Conservation (phyloP, 2,329 filamentous ascomycete species). For the Neopestalotiopsis clavispora region DNA sequence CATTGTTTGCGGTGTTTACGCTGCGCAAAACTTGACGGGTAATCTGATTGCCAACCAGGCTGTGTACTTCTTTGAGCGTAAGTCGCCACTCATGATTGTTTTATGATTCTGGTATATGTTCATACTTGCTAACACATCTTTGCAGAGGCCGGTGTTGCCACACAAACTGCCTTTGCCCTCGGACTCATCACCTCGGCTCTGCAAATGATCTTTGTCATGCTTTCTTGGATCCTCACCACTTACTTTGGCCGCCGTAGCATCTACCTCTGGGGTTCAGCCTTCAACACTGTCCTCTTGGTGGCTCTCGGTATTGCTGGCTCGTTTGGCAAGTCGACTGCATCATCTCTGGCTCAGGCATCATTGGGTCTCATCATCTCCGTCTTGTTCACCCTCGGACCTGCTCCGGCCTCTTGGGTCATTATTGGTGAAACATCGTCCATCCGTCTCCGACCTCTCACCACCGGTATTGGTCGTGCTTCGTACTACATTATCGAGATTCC, state of each 20-base stretch:
- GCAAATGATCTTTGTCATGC: slow-evolving; percentile 67
- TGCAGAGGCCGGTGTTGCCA: slow-evolving; percentile 62
- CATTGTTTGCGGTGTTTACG: slow-evolving; percentile 64
- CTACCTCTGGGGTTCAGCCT: slow-evolving; percentile 54
- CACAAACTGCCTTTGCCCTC: slow-evolving; percentile 35
- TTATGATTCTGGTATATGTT: slow-evolving; percentile 41
- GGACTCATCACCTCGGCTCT: slow-evolving; percentile 57
- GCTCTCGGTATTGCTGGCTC: slow-evolving; percentile 63
- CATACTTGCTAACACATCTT: slow-evolving; percentile 36
- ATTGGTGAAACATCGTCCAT: slow-evolving; percentile 71
- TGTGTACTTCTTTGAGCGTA: slow-evolving; percentile 64
- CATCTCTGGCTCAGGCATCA: slow-evolving; percentile 61
- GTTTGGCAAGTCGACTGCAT: slow-evolving; percentile 41
- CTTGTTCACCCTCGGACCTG: slow-evolving; percentile 65
- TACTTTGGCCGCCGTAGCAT: slow-evolving; percentile 57
- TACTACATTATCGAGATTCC: slow-evolving; percentile 51
- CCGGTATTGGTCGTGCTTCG: slow-evolving; percentile 26
- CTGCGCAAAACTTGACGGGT: slow-evolving; percentile 67
- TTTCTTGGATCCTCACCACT: slow-evolving; percentile 57
- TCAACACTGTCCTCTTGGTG: slow-evolving; percentile 48
- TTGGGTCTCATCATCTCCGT: slow-evolving; percentile 70
- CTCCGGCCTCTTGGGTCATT: slow-evolving; percentile 69
- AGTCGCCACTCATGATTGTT: slow-evolving; percentile 54
- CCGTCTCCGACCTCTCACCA: slow-evolving; percentile 33
- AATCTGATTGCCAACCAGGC: slow-evolving; percentile 69